Percentiles rank a stretch among this genome's conserved stretches.
These are phyloP conservation scores for Penicillium corylophilum DNA, from an alignment of 2,329 filamentous ascomycete species.

Conservation along the genomic window DNA sequence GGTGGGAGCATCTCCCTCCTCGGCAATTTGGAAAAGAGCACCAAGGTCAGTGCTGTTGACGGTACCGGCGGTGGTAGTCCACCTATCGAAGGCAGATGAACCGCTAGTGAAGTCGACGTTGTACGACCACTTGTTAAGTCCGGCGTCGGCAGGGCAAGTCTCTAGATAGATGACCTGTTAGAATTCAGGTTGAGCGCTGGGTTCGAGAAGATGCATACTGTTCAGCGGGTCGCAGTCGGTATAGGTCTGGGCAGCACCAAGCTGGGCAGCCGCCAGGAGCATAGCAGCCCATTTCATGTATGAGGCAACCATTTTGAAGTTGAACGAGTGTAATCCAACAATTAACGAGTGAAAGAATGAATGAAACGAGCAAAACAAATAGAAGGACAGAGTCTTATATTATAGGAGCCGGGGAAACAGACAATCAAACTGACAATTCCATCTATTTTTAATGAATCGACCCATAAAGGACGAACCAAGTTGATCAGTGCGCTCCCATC, in stretches of 20 bases:
- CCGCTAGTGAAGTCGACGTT: slow-evolving; percentile 44
- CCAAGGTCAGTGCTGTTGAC: slow-evolving; percentile 70
- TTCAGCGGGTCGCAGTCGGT: slow-evolving; percentile 70
- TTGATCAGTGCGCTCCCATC: slow-evolving; percentile 8
- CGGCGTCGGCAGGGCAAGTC: slow-evolving; percentile 67
- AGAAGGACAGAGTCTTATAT: background rate
- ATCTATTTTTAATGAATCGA: slow-evolving; percentile 13
- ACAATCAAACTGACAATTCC: background rate
- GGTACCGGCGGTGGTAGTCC: slow-evolving; percentile 65
- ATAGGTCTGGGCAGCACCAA: slow-evolving; percentile 64
- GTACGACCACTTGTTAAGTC: slow-evolving; percentile 54
- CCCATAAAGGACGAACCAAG: slow-evolving; percentile 2
- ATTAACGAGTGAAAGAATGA: background rate
- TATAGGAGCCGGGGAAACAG: slow-evolving; percentile 1
- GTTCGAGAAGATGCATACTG: slow-evolving; percentile 11
- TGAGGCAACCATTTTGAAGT: background rate
- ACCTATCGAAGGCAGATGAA: slow-evolving; percentile 56
- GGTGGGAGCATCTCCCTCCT: slow-evolving; percentile 79
- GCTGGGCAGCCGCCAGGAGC: slow-evolving; percentile 29
- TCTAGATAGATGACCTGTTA: slow-evolving; percentile 12
- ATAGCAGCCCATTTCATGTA: slow-evolving; percentile 25
- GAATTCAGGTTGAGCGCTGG: background rate
- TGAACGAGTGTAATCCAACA: background rate
- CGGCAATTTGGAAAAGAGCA: slow-evolving; percentile 62
- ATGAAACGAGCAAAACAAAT: background rate